Base-by-base conservation (phyloP, 1,284 basidiomycete genomes). In the Fomitopsis pinicola region DNA sequence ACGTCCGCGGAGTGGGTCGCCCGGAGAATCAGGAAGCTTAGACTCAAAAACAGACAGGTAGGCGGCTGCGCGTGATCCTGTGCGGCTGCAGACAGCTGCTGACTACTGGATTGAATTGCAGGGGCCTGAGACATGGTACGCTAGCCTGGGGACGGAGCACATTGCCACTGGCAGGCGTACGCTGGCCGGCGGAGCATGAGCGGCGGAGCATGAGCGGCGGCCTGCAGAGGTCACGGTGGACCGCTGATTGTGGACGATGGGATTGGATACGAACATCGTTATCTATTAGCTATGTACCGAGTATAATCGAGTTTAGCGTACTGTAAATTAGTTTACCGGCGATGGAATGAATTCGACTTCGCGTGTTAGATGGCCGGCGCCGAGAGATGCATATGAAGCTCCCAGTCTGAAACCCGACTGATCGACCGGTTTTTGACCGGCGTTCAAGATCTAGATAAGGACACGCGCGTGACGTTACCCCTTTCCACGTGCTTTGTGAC, bases 1-100 rank as follows among this genome's bases (percentile, higher is more conserved):
- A 84, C 81, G 0, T 77, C 82, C 0, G 72, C 66, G 1, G 78
- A 83, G 50, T 85, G 83, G 83, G 77, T 81, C 40, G 63, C 75
- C 3, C 75, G 79, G 55, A 72, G 81, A n/a, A 72, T 82, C 63
- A 79, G 75, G 59, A 77, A 80, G 52, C 72, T 79, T 59, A 73
- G 82, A 33, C 72, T 80, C n/a, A 76, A 72, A 42, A 81, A 81
- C 64, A 74, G 78, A 38, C 77, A 71, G 71, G 72, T 74, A 65
- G 59, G 71, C 33, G 48, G 46, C 33, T 50, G 15, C 48, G 22
- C 19, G 33, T 53, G 42, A 56, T 19, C 44, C 33, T 22, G n/a
- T 4, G n/a, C n/a, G 52, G n/a, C 17, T 54, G n/a, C 35, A 36
- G n/a, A 54, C 35, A 54, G 35, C 19, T 38, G 8, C 36, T 54